Percentiles rank a stretch among this genome's conserved stretches.
These are phyloP conservation scores for Tylopilus plumbeoviolaceoides DNA, from an alignment of 768 basidiomycete genomes.

Conservation along the genomic window DNA sequence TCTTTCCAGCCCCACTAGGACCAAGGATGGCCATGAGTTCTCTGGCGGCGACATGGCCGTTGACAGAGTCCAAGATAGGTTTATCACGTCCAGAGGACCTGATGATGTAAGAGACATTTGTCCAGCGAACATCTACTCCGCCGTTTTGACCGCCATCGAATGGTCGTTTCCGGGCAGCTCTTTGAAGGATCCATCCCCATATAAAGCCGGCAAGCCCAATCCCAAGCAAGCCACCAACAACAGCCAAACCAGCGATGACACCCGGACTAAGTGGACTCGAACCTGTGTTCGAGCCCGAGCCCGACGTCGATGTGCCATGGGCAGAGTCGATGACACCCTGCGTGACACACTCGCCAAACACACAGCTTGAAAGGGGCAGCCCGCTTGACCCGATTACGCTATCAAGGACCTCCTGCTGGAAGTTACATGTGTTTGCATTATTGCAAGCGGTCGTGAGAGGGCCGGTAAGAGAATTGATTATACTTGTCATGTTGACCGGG, in stretches of 20 bases:
- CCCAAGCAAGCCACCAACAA: conserved; percentile 65
- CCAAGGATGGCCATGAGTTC: conserved; percentile 91
- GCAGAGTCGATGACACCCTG: conserved; percentile 71
- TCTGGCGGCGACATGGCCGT: conserved; percentile 70
- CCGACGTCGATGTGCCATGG: conserved; percentile 32
- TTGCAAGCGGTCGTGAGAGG: conserved; percentile 67
- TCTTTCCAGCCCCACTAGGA: conserved; percentile 91
- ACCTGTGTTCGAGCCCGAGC: conserved; percentile 25
- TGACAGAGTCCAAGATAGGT: conserved; percentile 70
- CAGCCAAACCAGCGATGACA: conserved; percentile 87
- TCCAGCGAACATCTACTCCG: conserved; percentile 68
- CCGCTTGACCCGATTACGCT: conserved; percentile 70
- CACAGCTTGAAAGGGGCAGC: conserved; percentile 68
- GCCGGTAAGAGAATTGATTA: conserved; percentile 65
- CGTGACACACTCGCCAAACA: conserved; percentile 84
- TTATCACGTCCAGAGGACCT: conserved; percentile 35
- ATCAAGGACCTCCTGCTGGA: conserved; percentile 69
- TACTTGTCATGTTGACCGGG: conserved; percentile 46
- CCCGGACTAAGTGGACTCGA: conserved; percentile 62
- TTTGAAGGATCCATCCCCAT: conserved; percentile 59
- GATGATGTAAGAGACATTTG: conserved; percentile 62
- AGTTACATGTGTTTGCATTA: conserved; percentile 59
- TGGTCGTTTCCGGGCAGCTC: conserved; percentile 50
- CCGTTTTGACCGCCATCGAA: conserved; percentile 39
- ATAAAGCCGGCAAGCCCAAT: conserved; percentile 55